Conservation (phyloP, 306 rosid species). For the Prosopis cineraria region DNA sequence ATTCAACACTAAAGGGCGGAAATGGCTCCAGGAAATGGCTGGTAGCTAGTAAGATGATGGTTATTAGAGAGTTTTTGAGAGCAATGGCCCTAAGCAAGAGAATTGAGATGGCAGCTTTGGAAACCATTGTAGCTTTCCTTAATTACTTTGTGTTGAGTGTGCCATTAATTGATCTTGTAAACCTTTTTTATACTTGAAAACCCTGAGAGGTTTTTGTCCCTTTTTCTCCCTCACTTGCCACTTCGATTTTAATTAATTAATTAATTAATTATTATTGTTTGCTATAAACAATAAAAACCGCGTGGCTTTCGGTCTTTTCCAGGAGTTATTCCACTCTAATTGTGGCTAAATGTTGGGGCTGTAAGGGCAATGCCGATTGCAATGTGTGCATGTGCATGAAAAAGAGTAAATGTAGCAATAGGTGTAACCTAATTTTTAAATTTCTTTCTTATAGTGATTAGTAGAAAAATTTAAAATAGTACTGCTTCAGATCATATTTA, state of each 20-base stretch:
- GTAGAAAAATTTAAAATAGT: neutral
- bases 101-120: neutral
- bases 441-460: neutral
- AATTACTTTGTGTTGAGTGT: neutral
- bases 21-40: slow-evolving; percentile 29
- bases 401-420: neutral
- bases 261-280: neutral
- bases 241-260: neutral
- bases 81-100: neutral
- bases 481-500: no score
- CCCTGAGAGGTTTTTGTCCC: neutral
- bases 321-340: neutral
- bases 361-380: neutral
- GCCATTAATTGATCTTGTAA: neutral
- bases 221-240: neutral
- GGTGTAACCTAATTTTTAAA: neutral
- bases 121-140: neutral
- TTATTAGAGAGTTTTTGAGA: neutral
- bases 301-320: neutral
- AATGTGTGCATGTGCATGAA: no score
- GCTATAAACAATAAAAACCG: neutral
- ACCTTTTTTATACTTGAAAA: neutral
- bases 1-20: no score
- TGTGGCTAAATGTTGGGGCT: neutral
- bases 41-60: slow-evolving; percentile 32